Evolutionary conservation across 768 basidiomycete genomes (phyloP).

Genomic region (Ephemerocybe angulata): DNA sequence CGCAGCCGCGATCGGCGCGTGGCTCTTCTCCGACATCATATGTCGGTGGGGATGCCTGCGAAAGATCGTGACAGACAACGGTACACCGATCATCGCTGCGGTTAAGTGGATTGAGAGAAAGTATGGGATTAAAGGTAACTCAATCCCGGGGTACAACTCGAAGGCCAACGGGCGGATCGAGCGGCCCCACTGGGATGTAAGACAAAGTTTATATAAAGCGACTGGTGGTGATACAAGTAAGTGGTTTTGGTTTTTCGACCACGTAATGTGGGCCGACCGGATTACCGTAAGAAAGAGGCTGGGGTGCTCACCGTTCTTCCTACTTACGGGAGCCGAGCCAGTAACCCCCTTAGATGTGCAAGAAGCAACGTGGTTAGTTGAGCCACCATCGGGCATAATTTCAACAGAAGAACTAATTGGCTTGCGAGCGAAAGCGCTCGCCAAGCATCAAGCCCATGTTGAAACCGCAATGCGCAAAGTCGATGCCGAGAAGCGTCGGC

Average conservation of each 20-base stretch:
- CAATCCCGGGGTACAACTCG: conserved; percentile 21
- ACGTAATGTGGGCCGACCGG: conserved; percentile 33
- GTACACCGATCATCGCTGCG: conserved; percentile 16
- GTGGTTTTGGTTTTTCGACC: conserved; percentile 27
- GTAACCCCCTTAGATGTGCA: conserved; percentile 22
- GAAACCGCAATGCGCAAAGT: conserved; percentile 16
- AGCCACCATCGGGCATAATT: conserved; percentile 12
- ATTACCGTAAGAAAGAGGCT: conserved; percentile 19
- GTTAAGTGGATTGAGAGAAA: conserved; percentile 16
- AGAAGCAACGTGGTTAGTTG: conserved; percentile 26
- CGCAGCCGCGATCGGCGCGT: conserved; percentile 16
- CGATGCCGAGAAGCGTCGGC: conserved; percentile 8
- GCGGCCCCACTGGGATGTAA: conserved; percentile 18
- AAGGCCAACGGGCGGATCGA: conserved; percentile 20
- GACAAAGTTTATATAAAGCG: conserved; percentile 19
- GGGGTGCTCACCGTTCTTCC: conserved; percentile 29
- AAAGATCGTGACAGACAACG: conserved; percentile 42
- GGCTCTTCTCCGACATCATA: conserved; percentile 28
- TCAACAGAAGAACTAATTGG: conserved; percentile 20
- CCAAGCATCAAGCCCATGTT: conserved; percentile 17
- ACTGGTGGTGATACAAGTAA: conserved; percentile 20
- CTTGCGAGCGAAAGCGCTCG: conserved; percentile 15
- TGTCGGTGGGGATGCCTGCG: conserved; percentile 36
- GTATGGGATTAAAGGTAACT: conserved; percentile 18
- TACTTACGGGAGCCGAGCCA: conserved; percentile 30